Base-by-base conservation (phyloP, 768 basidiomycete species). In the Baorangia bicolor region DNA sequence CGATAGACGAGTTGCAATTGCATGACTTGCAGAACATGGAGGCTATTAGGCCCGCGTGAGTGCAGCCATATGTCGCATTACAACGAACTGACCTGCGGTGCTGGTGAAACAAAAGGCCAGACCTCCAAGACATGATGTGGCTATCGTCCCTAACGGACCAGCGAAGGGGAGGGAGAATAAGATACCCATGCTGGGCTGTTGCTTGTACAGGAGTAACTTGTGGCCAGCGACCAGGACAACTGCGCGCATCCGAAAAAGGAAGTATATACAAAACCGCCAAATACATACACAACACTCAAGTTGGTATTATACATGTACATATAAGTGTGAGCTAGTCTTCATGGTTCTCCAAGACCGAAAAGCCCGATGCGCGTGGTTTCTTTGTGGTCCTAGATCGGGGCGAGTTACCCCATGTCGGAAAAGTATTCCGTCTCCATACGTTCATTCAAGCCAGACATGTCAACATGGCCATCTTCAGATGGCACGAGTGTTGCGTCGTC, bases 1-100 rank as follows among this genome's bases (percentile, higher is more conserved):
- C 97, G 63, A 99, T 98, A 0, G 94, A 96, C 10, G 94, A 96
- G 70, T 98, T 98, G 76, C 97, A 99, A 70, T 98, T 98, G 74
- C 96, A 99, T 31, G 91, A 94, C 78, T 97, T 98, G 82, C 87
- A 94, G 77, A 97, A 92, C 84, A 96, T 94, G 34, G 92, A 94
- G 4, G 95, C 94, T 86, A 74, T 64, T 14, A 38, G 34, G 13
- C 13, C 7, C 31, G 31, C 3, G 48, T 59, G 46, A 61, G 55
- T 28, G 34, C 0, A 12, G 4, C 12, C 30, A 16, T 45, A 65
- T 60, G 13, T 61, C n/a, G 25, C 40, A 23, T 39, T 44, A 8
- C 39, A 43, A 54, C n/a, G 40, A 27, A 71, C 80, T 58, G 56
- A 86, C 91, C 91, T 64, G 91, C 90, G 41, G 86, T 91, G 37